These are phyloP conservation scores for Linnemannia hyalina DNA, from an alignment of 192 early-diverging fungal genomes.

Conservation along the genomic window DNA sequence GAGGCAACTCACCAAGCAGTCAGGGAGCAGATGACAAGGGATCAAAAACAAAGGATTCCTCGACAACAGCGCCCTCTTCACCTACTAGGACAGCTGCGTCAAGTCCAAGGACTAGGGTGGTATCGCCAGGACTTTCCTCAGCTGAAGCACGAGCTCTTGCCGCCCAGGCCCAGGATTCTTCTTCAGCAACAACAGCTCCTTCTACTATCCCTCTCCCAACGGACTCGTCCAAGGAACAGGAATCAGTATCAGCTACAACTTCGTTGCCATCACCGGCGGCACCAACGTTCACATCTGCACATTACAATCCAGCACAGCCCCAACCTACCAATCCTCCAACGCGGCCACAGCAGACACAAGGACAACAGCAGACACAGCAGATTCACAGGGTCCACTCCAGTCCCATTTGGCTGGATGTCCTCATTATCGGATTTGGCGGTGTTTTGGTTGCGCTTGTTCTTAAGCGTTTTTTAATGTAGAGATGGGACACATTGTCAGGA, in stretches of 20 bases:
- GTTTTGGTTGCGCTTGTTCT: conserved; percentile 42
- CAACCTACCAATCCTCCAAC: not conserved
- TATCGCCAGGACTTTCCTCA: not conserved
- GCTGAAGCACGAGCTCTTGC: not conserved
- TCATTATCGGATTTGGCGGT: conserved; percentile 45
- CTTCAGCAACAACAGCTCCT: not conserved
- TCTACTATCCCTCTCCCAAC: not conserved
- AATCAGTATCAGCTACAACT: not conserved
- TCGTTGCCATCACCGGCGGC: not conserved
- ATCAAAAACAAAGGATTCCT: not conserved
- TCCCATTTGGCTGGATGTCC: conserved; percentile 54
- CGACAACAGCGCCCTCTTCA: not conserved
- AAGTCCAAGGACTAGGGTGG: not conserved
- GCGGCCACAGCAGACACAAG: not conserved
- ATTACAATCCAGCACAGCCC: not conserved
- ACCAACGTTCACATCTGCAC: not conserved
- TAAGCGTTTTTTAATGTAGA: conserved; percentile 18
- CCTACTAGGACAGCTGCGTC: not conserved
- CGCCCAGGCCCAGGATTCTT: not conserved
- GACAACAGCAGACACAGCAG: not conserved
- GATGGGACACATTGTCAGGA: not conserved
- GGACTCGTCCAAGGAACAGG: not conserved
- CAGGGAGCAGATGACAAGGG: not conserved
- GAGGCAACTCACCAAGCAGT: not conserved
- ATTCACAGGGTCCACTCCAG: conserved; percentile 7